Conservation (phyloP, 2,329 filamentous ascomycete genomes). For the Gnomoniopsis smithogilvyi region DNA sequence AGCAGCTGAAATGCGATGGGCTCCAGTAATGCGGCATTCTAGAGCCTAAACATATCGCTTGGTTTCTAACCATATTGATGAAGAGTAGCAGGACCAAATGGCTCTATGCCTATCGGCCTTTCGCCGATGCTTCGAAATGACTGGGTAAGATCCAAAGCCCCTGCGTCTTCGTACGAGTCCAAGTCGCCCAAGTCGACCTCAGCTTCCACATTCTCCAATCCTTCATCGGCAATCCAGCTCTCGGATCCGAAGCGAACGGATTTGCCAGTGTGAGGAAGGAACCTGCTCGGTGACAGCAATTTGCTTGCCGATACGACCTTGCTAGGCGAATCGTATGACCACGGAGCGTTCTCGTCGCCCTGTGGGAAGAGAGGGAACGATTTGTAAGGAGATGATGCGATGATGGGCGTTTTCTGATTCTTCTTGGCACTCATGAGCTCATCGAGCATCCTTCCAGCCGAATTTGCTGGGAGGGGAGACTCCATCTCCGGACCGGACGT, state of each 20-base stretch:
- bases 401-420: slow-evolving; percentile 16
- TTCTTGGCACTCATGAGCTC: slow-evolving; percentile 18
- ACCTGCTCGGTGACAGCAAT: slow-evolving; percentile 51
- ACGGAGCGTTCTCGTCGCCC: slow-evolving; percentile 28
- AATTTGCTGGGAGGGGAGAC: slow-evolving; percentile 15
- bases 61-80: slow-evolving; percentile 16
- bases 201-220: not conserved
- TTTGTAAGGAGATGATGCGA: slow-evolving; percentile 14
- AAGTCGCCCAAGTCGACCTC: slow-evolving; percentile 11
- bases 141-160: slow-evolving; percentile 15
- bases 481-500: slow-evolving; percentile 11
- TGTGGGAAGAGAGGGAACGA: slow-evolving; percentile 28
- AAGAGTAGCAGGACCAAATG: slow-evolving; percentile 14
- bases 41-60: not conserved
- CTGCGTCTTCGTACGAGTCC: slow-evolving; percentile 10
- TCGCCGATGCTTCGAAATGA: slow-evolving; percentile 18
- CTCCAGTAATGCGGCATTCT: not conserved
- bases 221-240: slow-evolving; percentile 11
- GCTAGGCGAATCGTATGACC: slow-evolving; percentile 52
- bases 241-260: slow-evolving; percentile 20
- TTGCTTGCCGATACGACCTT: slow-evolving; percentile 56
- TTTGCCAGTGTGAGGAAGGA: slow-evolving; percentile 32
- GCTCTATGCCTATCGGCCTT: slow-evolving; percentile 10
- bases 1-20: not conserved
- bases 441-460: slow-evolving; percentile 17